These are phyloP conservation scores for Penicillium aurantiogriseum DNA, from an alignment of 2,329 filamentous ascomycete genomes.

Conservation along the genomic window DNA sequence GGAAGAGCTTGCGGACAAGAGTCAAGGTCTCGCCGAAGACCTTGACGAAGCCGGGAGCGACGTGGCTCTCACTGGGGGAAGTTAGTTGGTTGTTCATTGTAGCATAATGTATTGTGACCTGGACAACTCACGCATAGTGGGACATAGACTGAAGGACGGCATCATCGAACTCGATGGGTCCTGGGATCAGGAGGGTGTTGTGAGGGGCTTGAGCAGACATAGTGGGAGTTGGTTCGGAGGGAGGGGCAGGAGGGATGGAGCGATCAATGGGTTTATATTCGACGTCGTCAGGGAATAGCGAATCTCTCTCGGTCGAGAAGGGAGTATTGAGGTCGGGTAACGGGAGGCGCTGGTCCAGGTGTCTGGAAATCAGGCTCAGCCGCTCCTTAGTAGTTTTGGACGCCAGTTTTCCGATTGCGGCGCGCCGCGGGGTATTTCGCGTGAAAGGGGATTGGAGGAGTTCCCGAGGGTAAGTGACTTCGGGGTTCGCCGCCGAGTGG, in stretches of 20 bases:
- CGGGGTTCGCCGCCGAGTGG: constrained; percentile 29
- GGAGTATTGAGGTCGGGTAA: constrained; percentile 62
- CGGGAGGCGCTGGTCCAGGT: constrained; percentile 55
- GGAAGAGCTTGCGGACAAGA: constrained; percentile 89
- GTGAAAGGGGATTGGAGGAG: constrained; percentile 12
- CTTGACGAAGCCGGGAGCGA: constrained; percentile 82
- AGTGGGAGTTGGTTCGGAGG: constrained; percentile 32
- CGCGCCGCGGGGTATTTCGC: constrained; percentile 32
- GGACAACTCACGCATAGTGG: constrained; percentile 63
- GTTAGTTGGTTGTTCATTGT: constrained; percentile 1
- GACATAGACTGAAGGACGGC: constrained; percentile 91
- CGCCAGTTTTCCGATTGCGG: constrained; percentile 46
- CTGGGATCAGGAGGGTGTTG: constrained; percentile 85
- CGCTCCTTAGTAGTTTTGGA: constrained; percentile 51
- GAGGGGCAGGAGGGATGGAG: constrained; percentile 26
- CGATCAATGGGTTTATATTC: constrained; percentile 49
- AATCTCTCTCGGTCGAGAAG: constrained; percentile 59
- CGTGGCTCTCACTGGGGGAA: constrained; percentile 77
- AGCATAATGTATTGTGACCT: not conserved
- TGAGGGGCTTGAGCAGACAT: constrained; percentile 62
- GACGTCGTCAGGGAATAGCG: constrained; percentile 53
- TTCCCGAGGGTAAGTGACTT: constrained; percentile 25
- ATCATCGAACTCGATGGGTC: constrained; percentile 98
- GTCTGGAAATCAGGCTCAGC: constrained; percentile 60
- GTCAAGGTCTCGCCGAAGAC: constrained; percentile 86